These are phyloP conservation scores for Pseudocercospora macadamiae DNA, from an alignment of 2,329 filamentous ascomycete species.

Conservation along the genomic window DNA sequence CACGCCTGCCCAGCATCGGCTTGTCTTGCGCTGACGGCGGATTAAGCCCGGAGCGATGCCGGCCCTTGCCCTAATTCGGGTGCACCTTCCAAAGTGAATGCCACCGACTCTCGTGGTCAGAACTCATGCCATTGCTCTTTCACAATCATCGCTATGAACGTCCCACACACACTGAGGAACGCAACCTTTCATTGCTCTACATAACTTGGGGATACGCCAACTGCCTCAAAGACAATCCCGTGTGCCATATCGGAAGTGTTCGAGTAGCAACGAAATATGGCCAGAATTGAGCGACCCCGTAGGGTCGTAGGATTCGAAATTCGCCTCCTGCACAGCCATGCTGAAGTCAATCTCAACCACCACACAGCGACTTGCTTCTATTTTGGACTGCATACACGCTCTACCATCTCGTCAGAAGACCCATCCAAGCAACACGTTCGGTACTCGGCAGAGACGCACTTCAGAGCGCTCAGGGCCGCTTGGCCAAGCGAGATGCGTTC, in stretches of 20 bases:
- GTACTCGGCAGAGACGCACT: not conserved
- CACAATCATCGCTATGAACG: too few relatives aligned
- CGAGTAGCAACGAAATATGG: too few relatives aligned
- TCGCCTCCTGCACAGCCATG: not conserved
- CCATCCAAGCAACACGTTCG: not conserved
- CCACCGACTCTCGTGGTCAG: too few relatives aligned
- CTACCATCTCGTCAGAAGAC: not conserved
- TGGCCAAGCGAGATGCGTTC: too few relatives aligned
- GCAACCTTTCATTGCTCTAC: too few relatives aligned
- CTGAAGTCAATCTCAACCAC: conserved; percentile 2
- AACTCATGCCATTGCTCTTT: too few relatives aligned
- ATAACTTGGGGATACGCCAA: too few relatives aligned
- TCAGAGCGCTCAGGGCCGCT: not conserved
- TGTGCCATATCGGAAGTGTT: too few relatives aligned
- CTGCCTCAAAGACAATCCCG: too few relatives aligned
- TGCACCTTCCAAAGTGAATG: not conserved
- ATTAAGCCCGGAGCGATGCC: not conserved
- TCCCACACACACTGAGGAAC: too few relatives aligned
- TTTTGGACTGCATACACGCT: not conserved
- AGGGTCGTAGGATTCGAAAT: not conserved
- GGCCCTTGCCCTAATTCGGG: not conserved
- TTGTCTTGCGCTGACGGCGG: not conserved
- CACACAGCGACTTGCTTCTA: not conserved
- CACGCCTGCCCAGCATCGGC: not conserved
- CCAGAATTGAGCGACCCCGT: too few relatives aligned